Conservation (phyloP, 495 filamentous ascomycete genomes). For the Xylaria acuta region DNA sequence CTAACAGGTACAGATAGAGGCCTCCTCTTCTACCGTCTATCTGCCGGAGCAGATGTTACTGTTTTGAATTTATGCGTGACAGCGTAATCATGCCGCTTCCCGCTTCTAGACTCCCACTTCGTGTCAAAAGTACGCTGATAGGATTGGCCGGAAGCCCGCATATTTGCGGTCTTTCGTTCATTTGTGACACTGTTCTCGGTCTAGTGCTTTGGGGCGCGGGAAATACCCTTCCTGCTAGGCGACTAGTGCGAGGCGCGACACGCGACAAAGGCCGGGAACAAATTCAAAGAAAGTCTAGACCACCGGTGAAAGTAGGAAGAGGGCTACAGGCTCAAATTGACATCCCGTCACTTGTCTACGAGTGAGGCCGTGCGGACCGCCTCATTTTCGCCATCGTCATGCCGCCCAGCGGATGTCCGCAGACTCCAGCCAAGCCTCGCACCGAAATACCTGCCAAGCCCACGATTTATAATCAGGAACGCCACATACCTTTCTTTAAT, state of each 20-base stretch:
- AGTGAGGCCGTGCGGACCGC: background rate
- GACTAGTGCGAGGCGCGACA: slow-evolving; percentile 11
- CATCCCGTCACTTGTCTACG: background rate
- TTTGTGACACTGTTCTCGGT: slow-evolving; percentile 48
- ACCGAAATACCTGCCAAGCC: background rate
- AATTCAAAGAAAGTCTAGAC: background rate
- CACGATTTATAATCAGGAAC: slow-evolving; percentile 2
- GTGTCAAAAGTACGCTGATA: slow-evolving; percentile 35
- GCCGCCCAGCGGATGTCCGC: background rate
- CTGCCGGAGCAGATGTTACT: background rate
- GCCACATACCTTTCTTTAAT: background rate
- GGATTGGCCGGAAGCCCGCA: slow-evolving; percentile 51
- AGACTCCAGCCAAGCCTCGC: background rate
- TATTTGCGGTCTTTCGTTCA: slow-evolving; percentile 40
- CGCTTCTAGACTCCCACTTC: background rate
- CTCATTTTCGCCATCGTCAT: background rate
- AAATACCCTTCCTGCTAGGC: slow-evolving; percentile 41
- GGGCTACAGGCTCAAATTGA: background rate
- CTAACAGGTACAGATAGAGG: no score
- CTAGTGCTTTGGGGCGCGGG: slow-evolving; percentile 44
- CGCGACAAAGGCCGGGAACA: background rate
- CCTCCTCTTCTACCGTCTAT: background rate
- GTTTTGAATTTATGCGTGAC: background rate
- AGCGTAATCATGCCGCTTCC: background rate
- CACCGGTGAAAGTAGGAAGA: slow-evolving; percentile 15